Evolutionary conservation across 768 basidiomycete genomes (phyloP).

Genomic region (Trametes sanguinea): DNA sequence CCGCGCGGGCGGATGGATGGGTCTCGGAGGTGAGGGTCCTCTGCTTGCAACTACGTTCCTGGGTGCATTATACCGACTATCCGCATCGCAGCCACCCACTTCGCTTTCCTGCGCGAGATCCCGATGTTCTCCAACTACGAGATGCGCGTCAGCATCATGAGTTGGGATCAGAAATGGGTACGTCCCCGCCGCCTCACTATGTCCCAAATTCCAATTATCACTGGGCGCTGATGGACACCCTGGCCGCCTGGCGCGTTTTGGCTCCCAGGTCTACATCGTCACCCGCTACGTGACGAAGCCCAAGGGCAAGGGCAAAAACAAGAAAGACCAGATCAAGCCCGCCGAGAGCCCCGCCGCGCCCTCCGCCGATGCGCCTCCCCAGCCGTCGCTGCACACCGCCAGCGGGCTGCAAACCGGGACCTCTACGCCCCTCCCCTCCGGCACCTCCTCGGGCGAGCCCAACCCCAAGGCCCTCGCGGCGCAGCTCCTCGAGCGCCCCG

Average conservation of each 20-base stretch:
- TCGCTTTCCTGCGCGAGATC: constrained; percentile 70
- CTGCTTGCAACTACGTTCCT: neutral
- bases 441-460: constrained; percentile 1
- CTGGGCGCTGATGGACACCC: neutral
- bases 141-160: constrained; percentile 53
- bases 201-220: neutral
- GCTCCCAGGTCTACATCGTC: constrained; percentile 57
- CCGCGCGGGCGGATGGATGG: constrained; percentile 60
- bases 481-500: constrained; percentile 29
- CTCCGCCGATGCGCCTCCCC: constrained; percentile 25
- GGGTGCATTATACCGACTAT: neutral
- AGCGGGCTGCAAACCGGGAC: constrained; percentile 30
- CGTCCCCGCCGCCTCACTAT: constrained; percentile 19
- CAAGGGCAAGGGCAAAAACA: constrained; percentile 33
- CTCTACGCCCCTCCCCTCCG: constrained; percentile 16
- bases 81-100: constrained; percentile 55
- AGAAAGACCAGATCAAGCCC: constrained; percentile 11
- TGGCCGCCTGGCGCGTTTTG: neutral
- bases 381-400: constrained; percentile 39
- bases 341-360: neutral
- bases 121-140: constrained; percentile 63
- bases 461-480: constrained; percentile 12
- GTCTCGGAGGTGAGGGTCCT: constrained; percentile 46
- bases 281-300: constrained; percentile 64
- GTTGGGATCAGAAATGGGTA: constrained; percentile 85